Conservation (phyloP, 2,329 filamentous ascomycete genomes). For the Aspergillus proliferans region DNA sequence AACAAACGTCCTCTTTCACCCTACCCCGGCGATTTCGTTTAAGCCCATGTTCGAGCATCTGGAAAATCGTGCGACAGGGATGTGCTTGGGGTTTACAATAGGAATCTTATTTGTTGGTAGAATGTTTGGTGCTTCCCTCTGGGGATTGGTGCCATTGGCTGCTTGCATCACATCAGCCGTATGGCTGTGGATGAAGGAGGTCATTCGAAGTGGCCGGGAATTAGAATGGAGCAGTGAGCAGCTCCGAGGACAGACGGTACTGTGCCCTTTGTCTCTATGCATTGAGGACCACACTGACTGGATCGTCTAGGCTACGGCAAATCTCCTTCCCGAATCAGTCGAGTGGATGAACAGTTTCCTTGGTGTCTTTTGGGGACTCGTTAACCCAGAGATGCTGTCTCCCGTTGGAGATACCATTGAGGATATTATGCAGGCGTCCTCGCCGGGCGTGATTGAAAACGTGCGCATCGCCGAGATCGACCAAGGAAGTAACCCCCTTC, state of each 20-base stretch:
- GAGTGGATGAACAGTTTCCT: conserved; percentile 94
- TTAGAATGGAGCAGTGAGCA: conserved; percentile 86
- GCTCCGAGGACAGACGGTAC: conserved; percentile 68
- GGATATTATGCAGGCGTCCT: conserved; percentile 94
- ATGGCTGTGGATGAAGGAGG: conserved; percentile 83
- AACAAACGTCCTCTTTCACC: conserved; percentile 93
- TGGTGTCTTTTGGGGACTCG: conserved; percentile 76
- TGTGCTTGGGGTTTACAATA: conserved; percentile 65
- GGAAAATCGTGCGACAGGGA: conserved; percentile 65
- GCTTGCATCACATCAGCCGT: conserved; percentile 69
- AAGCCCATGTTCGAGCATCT: conserved; percentile 77
- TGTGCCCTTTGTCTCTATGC: conserved; percentile 11
- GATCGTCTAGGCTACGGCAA: conserved; percentile 60
- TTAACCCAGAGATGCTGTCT: conserved; percentile 94
- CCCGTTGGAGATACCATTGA: conserved; percentile 85
- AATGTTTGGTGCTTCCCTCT: conserved; percentile 69
- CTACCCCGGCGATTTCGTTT: conserved; percentile 82
- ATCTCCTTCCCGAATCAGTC: conserved; percentile 86
- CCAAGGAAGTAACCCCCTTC: conserved; percentile 83
- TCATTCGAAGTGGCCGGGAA: conserved; percentile 73
- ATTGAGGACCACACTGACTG: background rate
- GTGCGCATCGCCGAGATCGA: conserved; percentile 92
- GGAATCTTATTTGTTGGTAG: conserved; percentile 71
- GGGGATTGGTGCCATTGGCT: conserved; percentile 68
- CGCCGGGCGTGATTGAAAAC: conserved; percentile 85